Evolutionary conservation across 441 rosid genomes (phyloP).

Genomic region (Pelargonium hybrid): DNA sequence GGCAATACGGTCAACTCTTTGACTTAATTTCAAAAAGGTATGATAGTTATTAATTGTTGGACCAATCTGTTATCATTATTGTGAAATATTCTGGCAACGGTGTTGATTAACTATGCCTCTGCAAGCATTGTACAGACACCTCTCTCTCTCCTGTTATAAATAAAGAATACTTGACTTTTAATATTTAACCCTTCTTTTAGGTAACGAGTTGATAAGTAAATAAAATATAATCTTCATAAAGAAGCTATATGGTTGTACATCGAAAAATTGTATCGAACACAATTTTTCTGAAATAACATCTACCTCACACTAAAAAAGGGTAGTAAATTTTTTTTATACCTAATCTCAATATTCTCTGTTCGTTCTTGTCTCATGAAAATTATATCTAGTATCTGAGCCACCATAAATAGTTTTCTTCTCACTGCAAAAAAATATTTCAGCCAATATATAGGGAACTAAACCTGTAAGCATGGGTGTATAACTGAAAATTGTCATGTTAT

Average conservation of each 20-base stretch:
- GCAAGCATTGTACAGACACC: background rate
- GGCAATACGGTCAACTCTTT: slow-evolving; percentile 60
- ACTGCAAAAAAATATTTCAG: background rate
- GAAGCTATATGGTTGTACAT: background rate
- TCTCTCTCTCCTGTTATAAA: background rate
- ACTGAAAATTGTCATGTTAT: slow-evolving; percentile 8
- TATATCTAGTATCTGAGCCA: background rate
- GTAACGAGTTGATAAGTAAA: background rate
- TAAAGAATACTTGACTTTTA: background rate
- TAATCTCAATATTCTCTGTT: background rate
- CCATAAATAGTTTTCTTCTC: slow-evolving; percentile 1
- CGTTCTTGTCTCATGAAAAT: background rate
- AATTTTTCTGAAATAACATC: background rate
- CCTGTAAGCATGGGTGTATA: background rate
- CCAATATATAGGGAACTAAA: background rate
- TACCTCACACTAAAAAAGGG: background rate
- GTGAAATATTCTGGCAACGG: slow-evolving; percentile 8
- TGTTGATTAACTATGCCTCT: background rate
- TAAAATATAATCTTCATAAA: background rate
- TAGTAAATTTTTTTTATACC: background rate
- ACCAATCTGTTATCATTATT: slow-evolving; percentile 7
- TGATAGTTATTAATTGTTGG: slow-evolving; percentile 8
- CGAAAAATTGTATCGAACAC: background rate
- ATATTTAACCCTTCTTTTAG: background rate
- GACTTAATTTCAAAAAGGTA: slow-evolving; percentile 62